Percentiles rank a stretch among this genome's conserved stretches.
These are phyloP conservation scores for Puccinia polysora DNA, from an alignment of 1,284 basidiomycete species.

Conservation along the genomic window DNA sequence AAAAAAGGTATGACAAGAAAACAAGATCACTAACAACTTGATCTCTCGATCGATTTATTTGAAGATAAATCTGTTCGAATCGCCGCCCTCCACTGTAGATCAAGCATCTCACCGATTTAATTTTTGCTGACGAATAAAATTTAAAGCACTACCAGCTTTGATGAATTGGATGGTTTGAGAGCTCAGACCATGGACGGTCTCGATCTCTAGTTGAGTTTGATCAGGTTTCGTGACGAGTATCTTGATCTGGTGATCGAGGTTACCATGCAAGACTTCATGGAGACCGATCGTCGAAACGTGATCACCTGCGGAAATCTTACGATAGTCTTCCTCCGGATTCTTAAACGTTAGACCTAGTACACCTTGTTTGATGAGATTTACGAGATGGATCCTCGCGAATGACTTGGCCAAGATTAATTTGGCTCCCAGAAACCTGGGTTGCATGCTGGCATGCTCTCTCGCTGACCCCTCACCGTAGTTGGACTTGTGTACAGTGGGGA, in stretches of 20 bases:
- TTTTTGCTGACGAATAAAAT: slow-evolving; percentile 33
- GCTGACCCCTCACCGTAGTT: slow-evolving; percentile 93
- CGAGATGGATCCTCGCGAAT: slow-evolving; percentile 98
- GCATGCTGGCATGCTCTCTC: slow-evolving; percentile 95
- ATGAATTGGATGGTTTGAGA: slow-evolving; percentile 33
- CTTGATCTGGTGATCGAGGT: slow-evolving; percentile 59
- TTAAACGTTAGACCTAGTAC: slow-evolving; percentile 26
- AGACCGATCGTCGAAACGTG: slow-evolving; percentile 61
- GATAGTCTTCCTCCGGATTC: slow-evolving; percentile 31
- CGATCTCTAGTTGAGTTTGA: background rate
- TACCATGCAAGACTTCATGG: slow-evolving; percentile 59
- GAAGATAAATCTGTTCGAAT: no score
- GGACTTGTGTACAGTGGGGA: slow-evolving; percentile 45
- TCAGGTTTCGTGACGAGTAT: slow-evolving; percentile 59
- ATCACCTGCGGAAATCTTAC: slow-evolving; percentile 61
- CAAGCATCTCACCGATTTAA: background rate
- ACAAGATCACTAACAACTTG: no score
- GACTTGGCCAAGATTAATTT: slow-evolving; percentile 62
- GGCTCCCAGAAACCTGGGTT: slow-evolving; percentile 85
- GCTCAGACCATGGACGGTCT: slow-evolving; percentile 38
- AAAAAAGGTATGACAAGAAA: no score
- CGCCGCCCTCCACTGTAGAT: background rate
- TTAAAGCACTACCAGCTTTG: slow-evolving; percentile 38
- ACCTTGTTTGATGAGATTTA: slow-evolving; percentile 62
- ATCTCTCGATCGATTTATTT: no score